Percentiles rank a stretch among this genome's conserved stretches.
These are phyloP conservation scores for Cytospora schulzeri DNA, from an alignment of 2,329 filamentous ascomycete genomes.

Conservation along the genomic window DNA sequence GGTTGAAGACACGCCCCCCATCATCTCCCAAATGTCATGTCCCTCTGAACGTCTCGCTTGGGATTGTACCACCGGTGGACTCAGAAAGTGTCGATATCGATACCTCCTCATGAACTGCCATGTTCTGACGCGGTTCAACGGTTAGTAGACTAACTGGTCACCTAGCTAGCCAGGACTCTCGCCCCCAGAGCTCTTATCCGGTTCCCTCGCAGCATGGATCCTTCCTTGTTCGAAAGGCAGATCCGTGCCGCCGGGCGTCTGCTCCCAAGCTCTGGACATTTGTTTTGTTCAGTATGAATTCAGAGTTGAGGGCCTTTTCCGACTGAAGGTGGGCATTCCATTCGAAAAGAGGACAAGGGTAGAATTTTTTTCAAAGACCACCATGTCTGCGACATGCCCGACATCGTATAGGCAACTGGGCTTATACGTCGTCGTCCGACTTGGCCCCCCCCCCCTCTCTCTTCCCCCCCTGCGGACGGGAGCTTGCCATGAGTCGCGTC, in stretches of 20 bases:
- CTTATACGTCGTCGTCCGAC: background rate
- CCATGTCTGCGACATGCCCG: background rate
- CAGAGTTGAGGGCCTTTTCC: no score
- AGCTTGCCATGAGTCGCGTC: background rate
- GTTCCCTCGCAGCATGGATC: no score
- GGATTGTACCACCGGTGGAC: no score
- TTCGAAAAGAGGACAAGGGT: background rate
- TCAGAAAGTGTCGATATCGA: background rate
- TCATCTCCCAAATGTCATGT: background rate
- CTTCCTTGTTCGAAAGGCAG: no score
- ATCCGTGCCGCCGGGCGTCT: no score
- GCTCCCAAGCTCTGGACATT: no score
- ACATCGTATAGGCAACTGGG: background rate
- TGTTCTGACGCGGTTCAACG: background rate
- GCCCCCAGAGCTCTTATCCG: no score
- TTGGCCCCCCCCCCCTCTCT: no score
- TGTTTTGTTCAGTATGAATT: no score
- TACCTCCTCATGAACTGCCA: background rate
- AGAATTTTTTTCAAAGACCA: background rate
- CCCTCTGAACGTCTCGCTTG: background rate
- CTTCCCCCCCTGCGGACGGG: no score
- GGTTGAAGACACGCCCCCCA: background rate
- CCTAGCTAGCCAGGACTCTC: no score
- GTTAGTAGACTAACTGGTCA: no score
- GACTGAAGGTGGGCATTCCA: background rate